Evolutionary conservation across 1,284 basidiomycete species (phyloP).

Genomic region (Amylostereum areolatum): DNA sequence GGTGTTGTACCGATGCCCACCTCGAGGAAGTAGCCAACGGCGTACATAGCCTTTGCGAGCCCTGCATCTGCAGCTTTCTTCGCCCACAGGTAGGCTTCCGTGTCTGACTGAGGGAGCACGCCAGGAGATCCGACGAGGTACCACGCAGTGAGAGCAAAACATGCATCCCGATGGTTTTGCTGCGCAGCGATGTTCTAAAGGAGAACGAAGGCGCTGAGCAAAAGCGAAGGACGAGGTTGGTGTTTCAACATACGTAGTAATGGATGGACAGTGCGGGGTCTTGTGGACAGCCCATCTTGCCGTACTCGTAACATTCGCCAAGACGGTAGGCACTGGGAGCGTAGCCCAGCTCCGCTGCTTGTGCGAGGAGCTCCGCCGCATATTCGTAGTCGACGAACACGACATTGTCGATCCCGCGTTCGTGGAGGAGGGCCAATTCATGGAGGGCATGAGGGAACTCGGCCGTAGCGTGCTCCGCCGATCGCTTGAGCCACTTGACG

Average conservation of each 20-base stretch:
- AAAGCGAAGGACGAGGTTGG: slow-evolving; percentile 4
- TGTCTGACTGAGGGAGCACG: slow-evolving; percentile 95
- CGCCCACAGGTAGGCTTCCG: slow-evolving; percentile 94
- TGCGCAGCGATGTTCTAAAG: slow-evolving; percentile 93
- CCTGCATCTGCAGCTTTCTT: slow-evolving; percentile 88
- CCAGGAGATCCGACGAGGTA: slow-evolving; percentile 98
- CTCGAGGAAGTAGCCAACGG: slow-evolving; percentile 96
- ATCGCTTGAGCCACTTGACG: slow-evolving; percentile 97
- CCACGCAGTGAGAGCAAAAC: slow-evolving; percentile 98
- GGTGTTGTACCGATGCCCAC: slow-evolving; percentile 81
- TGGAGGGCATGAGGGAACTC: slow-evolving; percentile 97
- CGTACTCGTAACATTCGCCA: slow-evolving; percentile 99
- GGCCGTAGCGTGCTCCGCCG: slow-evolving; percentile 89
- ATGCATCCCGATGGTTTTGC: slow-evolving; percentile 94
- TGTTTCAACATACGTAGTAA: slow-evolving; percentile 75
- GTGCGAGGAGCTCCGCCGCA: slow-evolving; percentile 88
- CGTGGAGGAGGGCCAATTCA: slow-evolving; percentile 91
- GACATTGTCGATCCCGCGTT: slow-evolving; percentile 94
- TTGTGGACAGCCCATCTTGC: slow-evolving; percentile 97
- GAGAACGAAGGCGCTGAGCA: slow-evolving; percentile 4
- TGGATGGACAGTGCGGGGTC: slow-evolving; percentile 96
- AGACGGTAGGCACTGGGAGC: slow-evolving; percentile 94
- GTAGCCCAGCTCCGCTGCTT: slow-evolving; percentile 93
- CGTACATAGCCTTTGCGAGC: slow-evolving; percentile 91
- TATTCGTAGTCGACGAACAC: slow-evolving; percentile 97